Evolutionary conservation across 139 green algal genomes (phyloP).

Genomic region (Volvox africanus): DNA sequence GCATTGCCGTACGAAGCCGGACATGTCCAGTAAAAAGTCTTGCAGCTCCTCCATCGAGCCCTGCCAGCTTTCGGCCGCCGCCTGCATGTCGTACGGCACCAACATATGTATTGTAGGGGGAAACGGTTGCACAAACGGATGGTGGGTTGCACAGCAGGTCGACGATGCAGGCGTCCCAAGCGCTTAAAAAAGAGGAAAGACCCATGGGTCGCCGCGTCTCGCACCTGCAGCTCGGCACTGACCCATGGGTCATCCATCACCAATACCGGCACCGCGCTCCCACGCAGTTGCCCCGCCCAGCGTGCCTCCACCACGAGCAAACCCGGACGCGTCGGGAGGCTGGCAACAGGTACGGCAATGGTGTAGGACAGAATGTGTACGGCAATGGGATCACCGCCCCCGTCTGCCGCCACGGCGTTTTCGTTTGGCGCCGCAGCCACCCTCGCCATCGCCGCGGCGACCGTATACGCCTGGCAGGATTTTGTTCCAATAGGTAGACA

Average conservation of each 20-base stretch:
- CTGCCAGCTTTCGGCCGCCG: background rate
- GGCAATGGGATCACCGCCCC: too few species aligned
- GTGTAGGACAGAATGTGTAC: too few species aligned
- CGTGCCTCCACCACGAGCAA: background rate
- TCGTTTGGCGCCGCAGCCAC: too few species aligned
- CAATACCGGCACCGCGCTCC: constrained; percentile 1
- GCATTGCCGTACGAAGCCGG: background rate
- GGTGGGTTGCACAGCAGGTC: too few species aligned
- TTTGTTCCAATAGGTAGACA: background rate
- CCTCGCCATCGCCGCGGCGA: background rate
- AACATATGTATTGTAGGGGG: too few species aligned
- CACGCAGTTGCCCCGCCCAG: background rate
- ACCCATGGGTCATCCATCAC: constrained; percentile 12
- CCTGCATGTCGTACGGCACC: background rate
- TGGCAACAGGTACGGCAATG: too few species aligned
- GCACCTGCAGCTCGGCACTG: background rate
- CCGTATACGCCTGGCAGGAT: background rate
- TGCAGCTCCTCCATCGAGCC: background rate
- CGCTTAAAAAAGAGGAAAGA: too few species aligned
- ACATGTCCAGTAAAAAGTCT: background rate
- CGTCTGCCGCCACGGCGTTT: too few species aligned
- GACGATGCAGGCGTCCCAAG: too few species aligned
- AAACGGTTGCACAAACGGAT: too few species aligned
- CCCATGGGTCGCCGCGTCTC: background rate
- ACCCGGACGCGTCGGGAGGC: background rate